Conservation (phyloP, 495 filamentous ascomycete genomes). For the Friedmanniomyces simplex region DNA sequence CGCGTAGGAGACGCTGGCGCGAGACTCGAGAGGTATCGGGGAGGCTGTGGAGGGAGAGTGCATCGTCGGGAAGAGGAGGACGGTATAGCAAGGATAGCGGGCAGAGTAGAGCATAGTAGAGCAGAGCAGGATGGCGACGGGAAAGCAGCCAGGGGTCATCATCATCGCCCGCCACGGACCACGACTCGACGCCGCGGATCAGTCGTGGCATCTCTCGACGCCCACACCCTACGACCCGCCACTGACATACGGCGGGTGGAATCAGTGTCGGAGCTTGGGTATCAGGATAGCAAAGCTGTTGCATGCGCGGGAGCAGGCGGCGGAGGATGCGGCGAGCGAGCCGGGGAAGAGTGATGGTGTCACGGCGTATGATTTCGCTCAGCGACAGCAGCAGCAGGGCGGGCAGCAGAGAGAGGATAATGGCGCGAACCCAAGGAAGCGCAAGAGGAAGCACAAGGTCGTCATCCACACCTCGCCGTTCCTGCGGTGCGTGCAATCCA, state of each 20-base stretch:
- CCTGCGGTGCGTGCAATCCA: slow-evolving; percentile 85
- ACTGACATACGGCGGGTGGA: slow-evolving; percentile 89
- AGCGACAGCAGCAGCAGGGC: not conserved
- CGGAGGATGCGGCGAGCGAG: not conserved
- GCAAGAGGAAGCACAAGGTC: slow-evolving; percentile 56
- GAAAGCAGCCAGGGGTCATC: slow-evolving; percentile 49
- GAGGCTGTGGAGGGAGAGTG: no score
- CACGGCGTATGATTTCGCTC: slow-evolving; percentile 16
- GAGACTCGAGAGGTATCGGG: no score
- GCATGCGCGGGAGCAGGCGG: slow-evolving; percentile 34
- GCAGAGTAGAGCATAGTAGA: no score
- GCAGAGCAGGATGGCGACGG: no score
- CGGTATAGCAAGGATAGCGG: no score
- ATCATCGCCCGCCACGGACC: slow-evolving; percentile 86
- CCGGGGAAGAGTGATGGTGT: not conserved
- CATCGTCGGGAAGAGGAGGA: no score
- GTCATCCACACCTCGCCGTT: slow-evolving; percentile 89
- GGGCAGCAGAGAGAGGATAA: not conserved
- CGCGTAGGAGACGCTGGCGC: no score
- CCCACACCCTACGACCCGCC: slow-evolving; percentile 93
- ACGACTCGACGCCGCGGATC: slow-evolving; percentile 84
- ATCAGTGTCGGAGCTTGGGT: slow-evolving; percentile 69
- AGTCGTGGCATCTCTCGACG: slow-evolving; percentile 90
- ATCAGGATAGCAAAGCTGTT: slow-evolving; percentile 68
- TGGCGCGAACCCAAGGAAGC: slow-evolving; percentile 11